Evolutionary conservation across 768 basidiomycete genomes (phyloP).

Genomic region (Clitopilus hobsonii): DNA sequence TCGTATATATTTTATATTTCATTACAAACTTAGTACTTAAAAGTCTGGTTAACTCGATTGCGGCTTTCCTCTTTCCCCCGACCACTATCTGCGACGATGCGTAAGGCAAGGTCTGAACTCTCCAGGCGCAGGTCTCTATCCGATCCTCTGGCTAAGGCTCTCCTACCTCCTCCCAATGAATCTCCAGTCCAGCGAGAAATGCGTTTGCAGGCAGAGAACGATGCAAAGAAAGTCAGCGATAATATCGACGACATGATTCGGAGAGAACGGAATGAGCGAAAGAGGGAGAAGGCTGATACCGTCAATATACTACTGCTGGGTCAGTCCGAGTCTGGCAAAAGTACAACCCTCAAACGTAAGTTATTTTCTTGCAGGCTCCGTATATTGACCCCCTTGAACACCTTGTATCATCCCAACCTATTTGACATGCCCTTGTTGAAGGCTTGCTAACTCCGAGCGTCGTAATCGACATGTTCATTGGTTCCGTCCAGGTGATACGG

Average conservation of each 20-base stretch:
- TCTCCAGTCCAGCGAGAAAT: slow-evolving; percentile 60
- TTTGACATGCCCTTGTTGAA: background rate
- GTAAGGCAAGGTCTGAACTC: slow-evolving; percentile 28
- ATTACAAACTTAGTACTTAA: slow-evolving; percentile 11
- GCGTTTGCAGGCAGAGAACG: slow-evolving; percentile 60
- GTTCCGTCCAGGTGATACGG: background rate
- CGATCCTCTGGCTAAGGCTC: slow-evolving; percentile 65
- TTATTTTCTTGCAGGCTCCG: too few species aligned
- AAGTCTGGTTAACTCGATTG: slow-evolving; percentile 13
- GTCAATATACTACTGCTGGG: slow-evolving; percentile 79
- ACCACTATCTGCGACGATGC: slow-evolving; percentile 28
- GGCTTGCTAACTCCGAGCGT: background rate
- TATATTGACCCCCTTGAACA: too few species aligned
- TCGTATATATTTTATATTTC: slow-evolving; percentile 18
- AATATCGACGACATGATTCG: slow-evolving; percentile 77
- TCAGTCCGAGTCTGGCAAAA: slow-evolving; percentile 89
- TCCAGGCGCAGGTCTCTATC: slow-evolving; percentile 40
- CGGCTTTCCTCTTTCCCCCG: slow-evolving; percentile 17
- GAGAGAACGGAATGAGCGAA: slow-evolving; percentile 56
- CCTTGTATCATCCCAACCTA: too few species aligned
- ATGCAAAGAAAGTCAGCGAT: slow-evolving; percentile 72
- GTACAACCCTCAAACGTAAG: slow-evolving; percentile 86
- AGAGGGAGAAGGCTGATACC: slow-evolving; percentile 49
- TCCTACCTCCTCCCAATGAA: slow-evolving; percentile 72
- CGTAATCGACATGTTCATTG: background rate